Evolutionary conservation across 805 yeast species (phyloP).

Genomic region (Jamesozyma jinghongensis): DNA sequence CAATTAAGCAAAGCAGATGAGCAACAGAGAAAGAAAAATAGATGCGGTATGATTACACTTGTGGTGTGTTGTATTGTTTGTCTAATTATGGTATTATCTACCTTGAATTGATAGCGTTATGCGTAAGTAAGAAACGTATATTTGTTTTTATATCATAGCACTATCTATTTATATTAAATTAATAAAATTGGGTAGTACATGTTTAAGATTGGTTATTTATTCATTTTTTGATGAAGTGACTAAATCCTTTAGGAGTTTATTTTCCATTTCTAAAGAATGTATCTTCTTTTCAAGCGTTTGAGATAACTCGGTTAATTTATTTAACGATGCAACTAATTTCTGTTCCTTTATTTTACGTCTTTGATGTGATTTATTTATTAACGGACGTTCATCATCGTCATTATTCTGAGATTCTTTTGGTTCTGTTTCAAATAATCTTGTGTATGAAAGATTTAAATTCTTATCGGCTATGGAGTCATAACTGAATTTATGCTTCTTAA

Average conservation of each 20-base stretch:
- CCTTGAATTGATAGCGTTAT: slow-evolving; percentile 13
- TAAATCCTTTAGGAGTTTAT: slow-evolving; percentile 69
- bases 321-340: slow-evolving; percentile 71
- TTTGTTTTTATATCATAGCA: not conserved
- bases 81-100: slow-evolving; percentile 48
- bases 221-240: slow-evolving; percentile 33
- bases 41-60: slow-evolving; percentile 64
- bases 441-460: not conserved
- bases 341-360: slow-evolving; percentile 89
- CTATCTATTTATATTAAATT: too few species aligned
- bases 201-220: too few species aligned
- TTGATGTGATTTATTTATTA: slow-evolving; percentile 10
- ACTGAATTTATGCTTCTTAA: too few species aligned
- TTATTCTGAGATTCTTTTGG: not conserved
- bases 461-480: too few species aligned
- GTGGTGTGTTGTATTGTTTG: slow-evolving; percentile 49
- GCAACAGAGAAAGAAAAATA: slow-evolving; percentile 58
- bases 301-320: slow-evolving; percentile 63
- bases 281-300: slow-evolving; percentile 59
- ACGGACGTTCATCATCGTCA: not conserved
- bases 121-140: not conserved
- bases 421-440: not conserved
- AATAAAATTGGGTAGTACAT: too few species aligned
- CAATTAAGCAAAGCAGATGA: slow-evolving; percentile 69
- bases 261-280: slow-evolving; percentile 87